Evolutionary conservation across 164 flowering plant species (phyloP), one percentile per base, ranked within the genome.

Genomic region (Annona squamosa): DNA sequence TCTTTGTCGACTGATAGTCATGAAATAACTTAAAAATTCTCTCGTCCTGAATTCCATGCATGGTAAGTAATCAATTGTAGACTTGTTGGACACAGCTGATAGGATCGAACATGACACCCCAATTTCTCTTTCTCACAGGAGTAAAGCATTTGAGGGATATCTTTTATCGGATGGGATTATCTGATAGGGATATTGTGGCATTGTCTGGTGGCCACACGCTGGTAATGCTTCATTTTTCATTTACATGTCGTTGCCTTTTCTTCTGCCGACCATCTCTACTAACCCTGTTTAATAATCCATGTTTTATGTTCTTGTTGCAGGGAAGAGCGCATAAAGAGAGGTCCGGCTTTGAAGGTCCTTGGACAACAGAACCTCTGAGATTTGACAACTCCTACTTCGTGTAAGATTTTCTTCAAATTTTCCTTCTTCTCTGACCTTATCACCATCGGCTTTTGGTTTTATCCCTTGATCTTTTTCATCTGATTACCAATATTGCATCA

Each of bases 101-200:
- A 16, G 48, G 4, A 26, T 43, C 62, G 12, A 42, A 61, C 59
- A 69, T 59, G 59, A 48, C 26, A 66, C 5, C 67, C 37, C 18
- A 41, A 13, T 44, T 48, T 13, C 13, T 79, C 48, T 70, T 82
- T 79, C 9, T 62, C 70, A 65, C 66, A 94, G 99, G 97, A 76
- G 82, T 75, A 45, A 80, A 82, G 48, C 99, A 94, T 86, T 84
- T 92, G 74, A 87, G 79, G 81, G 91, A 90, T 45, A 67, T 91
- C 48, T 92, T 94, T 68, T 86, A 86, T 71, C 79, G 97, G 61
- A 94, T 94, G 99, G 99, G 99, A 44, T 78, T 92, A 18, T 81
- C 95, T 69, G 96, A 91, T 82, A 90, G 91, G 81, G 99, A 92
- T 81, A 92, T 94, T 57, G 97, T 92, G 64, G 97, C 96, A 74